phyloP scores from a whole-genome alignment of 805 yeast species.

The Candida schatavii region DNA sequence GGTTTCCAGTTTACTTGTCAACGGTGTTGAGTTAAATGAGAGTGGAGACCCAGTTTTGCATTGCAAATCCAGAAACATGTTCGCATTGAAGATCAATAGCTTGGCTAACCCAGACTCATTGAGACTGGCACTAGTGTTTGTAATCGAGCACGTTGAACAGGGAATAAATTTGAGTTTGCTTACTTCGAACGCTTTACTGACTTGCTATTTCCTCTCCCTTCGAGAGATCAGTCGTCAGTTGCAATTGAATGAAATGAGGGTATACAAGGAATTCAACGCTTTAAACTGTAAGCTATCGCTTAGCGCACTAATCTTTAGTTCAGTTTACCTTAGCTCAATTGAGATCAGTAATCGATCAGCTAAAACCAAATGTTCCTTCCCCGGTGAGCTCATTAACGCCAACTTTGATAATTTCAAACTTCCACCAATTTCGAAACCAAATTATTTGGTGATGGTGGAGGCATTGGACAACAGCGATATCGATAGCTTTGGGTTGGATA shows the following conservation, averaged over 20 bases:
- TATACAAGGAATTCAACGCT: conserved; percentile 17
- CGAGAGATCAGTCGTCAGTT: conserved; percentile 3
- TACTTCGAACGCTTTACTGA: conserved; percentile 6
- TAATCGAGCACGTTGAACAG: conserved; percentile 23
- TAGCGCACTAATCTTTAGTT: conserved; percentile 11
- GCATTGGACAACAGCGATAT: no score
- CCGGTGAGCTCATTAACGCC: not conserved
- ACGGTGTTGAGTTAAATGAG: conserved; percentile 5
- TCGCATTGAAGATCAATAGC: no score
- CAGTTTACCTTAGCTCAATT: no score
- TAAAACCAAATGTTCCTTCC: no score
- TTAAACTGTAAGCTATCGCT: conserved; percentile 22
- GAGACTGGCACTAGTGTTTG: conserved; percentile 12
- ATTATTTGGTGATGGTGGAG: conserved; percentile 12
- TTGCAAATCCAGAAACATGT: no score
- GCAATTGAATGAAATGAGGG: conserved; percentile 9
- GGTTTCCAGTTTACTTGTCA: not conserved
- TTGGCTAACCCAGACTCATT: not conserved
- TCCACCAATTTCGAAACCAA: conserved; percentile 33
- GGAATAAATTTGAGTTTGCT: conserved; percentile 12
- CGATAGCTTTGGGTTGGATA: no score
- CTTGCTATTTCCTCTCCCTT: conserved; percentile 11
- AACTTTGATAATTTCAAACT: conserved; percentile 15
- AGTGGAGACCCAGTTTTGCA: conserved; percentile 2
- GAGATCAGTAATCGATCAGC: no score